phyloP scores from a whole-genome alignment of 1,284 basidiomycete species.

The Ustilago vetiveriae region DNA sequence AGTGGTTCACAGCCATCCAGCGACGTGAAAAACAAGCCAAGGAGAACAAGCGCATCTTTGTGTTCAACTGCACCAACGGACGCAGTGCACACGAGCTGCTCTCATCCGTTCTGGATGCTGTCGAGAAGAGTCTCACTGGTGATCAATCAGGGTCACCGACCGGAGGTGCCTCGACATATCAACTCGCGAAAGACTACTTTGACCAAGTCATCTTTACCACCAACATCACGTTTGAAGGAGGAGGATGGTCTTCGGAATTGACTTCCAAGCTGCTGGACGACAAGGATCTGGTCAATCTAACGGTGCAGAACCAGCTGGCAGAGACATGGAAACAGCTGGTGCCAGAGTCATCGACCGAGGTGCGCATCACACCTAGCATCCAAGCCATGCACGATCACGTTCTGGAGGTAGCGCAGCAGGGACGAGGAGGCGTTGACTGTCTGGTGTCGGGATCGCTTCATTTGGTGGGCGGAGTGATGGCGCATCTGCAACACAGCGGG shows the following conservation, averaged over 20 bases:
- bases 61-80: conserved; percentile 96
- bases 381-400: conserved; percentile 75
- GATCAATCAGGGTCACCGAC: background rate
- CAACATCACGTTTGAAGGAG: conserved; percentile 91
- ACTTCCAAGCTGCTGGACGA: conserved; percentile 52
- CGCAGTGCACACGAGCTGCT: conserved; percentile 82
- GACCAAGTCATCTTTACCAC: conserved; percentile 91
- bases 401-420: conserved; percentile 69
- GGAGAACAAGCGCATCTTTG: conserved; percentile 73
- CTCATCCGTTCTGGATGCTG: conserved; percentile 71
- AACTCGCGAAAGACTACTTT: conserved; percentile 71
- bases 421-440: conserved; percentile 72
- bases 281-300: conserved; percentile 51
- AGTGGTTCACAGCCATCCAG: conserved; percentile 75
- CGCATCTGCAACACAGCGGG: conserved; percentile 56
- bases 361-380: conserved; percentile 83
- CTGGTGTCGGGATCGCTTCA: conserved; percentile 92
- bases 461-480: conserved; percentile 92
- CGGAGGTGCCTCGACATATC: conserved; percentile 2
- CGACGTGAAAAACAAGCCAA: conserved; percentile 8
- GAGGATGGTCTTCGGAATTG: conserved; percentile 79
- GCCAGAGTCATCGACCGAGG: conserved; percentile 10
- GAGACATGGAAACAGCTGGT: conserved; percentile 53
- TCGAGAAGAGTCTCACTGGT: conserved; percentile 16
- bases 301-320: conserved; percentile 57